A percentile compares a stretch with the other conserved stretches of the same genome.
phyloP scores from a whole-genome alignment of 2,329 filamentous ascomycete species.

The Cladosporium sp. region DNA sequence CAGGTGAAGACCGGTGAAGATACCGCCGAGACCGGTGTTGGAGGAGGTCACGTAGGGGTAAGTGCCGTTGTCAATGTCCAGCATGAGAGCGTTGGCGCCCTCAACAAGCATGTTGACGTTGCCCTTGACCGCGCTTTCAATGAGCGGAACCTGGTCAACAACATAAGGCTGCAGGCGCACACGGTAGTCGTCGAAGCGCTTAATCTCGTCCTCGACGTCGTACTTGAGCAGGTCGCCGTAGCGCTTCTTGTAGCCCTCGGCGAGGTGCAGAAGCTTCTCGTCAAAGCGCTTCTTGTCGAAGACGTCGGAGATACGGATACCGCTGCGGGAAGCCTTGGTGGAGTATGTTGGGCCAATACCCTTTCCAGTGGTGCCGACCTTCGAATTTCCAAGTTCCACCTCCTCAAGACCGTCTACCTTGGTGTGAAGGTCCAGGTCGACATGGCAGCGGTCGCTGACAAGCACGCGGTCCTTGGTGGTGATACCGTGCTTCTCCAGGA shows the following conservation, averaged over 20 bases:
- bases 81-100: slow-evolving; percentile 67
- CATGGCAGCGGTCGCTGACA: slow-evolving; percentile 63
- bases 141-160: slow-evolving; percentile 66
- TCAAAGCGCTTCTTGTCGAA: slow-evolving; percentile 69
- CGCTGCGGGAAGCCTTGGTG: slow-evolving; percentile 64
- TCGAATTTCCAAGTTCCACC: slow-evolving; percentile 51
- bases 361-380: slow-evolving; percentile 54
- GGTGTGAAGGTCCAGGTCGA: slow-evolving; percentile 66
- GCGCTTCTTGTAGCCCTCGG: slow-evolving; percentile 63
- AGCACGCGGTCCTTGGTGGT: slow-evolving; percentile 60
- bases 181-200: slow-evolving; percentile 60
- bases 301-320: slow-evolving; percentile 66
- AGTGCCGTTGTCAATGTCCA: slow-evolving; percentile 64
- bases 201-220: slow-evolving; percentile 70
- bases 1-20: slow-evolving; percentile 63
- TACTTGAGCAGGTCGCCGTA: slow-evolving; percentile 67
- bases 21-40: slow-evolving; percentile 60
- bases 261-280: slow-evolving; percentile 62
- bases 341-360: slow-evolving; percentile 59
- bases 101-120: slow-evolving; percentile 66
- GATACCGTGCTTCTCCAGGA: slow-evolving; percentile 61
- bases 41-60: slow-evolving; percentile 64
- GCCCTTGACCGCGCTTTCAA: slow-evolving; percentile 60
- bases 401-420: slow-evolving; percentile 67
- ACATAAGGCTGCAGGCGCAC: slow-evolving; percentile 60